Base-by-base conservation (phyloP, 768 basidiomycete genomes). In the Coprinopsis marcescibilis region DNA sequence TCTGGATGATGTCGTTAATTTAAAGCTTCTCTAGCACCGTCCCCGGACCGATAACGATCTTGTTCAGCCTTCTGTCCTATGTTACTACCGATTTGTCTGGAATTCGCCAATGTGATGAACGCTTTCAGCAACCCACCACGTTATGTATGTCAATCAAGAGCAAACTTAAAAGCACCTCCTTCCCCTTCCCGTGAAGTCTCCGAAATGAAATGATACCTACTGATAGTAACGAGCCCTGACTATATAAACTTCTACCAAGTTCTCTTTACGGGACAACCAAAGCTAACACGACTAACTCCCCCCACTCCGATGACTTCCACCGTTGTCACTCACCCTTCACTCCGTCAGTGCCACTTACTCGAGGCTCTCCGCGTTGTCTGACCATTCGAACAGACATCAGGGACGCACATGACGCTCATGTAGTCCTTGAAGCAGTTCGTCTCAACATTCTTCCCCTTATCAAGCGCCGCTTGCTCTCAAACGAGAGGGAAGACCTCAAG, bases 341-440 rank as follows among this genome's bases (percentile, higher is more conserved):
- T 76, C 45, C 75, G 75, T 75, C 57, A 14, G 68, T 62, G 48
- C 20, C 33, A 48, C 20, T 29, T 43, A 27, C 27, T 14, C 39
- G 14, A 4, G 11, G 43, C 48, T 30, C 37, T 37, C 17, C 29
- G 37, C 36, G 6, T 30, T 27, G 3, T 51, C 35, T 53, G 35
- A 43, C 35, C 26, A 23, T 44, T 43, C 24, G 24, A 25, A 25
- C 36, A 89, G 87, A 88, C 57, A 75, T 89, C 27, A 80, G 86
- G 13, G 84, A 88, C 61, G 83, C 84, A n/a, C 75, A 77, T 50
- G 86, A 89, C 58, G 86, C 86, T 2, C 85, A 88, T 55, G 67
- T 82, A 37, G 66, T 89, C 35, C 71, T 89, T 38, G 85, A 89
- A 60, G 86, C 87, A 6, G 86, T 88, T 42, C 75, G 86, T 23